Base-by-base conservation (phyloP, 116 monocot genomes). In the Papilionanthe hybrid region DNA sequence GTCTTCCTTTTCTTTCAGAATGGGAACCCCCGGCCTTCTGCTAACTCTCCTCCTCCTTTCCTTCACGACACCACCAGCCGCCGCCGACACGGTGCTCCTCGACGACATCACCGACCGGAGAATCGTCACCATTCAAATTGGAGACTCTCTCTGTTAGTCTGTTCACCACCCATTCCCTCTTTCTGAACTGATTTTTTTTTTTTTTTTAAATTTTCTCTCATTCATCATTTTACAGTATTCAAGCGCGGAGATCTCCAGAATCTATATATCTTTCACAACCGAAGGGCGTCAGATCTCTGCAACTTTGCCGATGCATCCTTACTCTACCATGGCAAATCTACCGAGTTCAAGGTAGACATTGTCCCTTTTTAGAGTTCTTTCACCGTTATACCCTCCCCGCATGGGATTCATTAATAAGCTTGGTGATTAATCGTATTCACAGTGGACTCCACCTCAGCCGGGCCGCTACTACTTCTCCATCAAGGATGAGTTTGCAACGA, bases 201-300 rank as follows among this genome's bases (percentile, higher is more conserved):
- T 32, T 29, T 19, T 20, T 8, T 37, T 37, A 1, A 37, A 37
- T 37, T 37, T 32, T 32, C 37, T 44, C 42, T 37, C 15, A 2
- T 3, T 78, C 13, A 18, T 25, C 32, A 25, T 13, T 66, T 65
- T 43, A 1, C 20, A 78, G 66, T 66, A 7, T 63, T 78, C 66
- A 78, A 78, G 45, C 66, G 30, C 47, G 10, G 47, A 15, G 15
- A 67, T 48, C 79, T 49, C 49, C 79, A 67, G 15, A 78, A 67
- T 48, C 67, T 67, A 9, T 78, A 78, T 60, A 58, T 58, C 58
- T 78, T 78, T 56, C 78, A 58, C 78, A 58, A 7, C 78, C 18
- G 55, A 28, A 25, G 55, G 56, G 55, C 77, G 4, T 77, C 56
- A 10, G 77, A 77, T 27, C 77, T 49, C 77, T 77, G 77, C 77